Evolutionary conservation across 1,284 basidiomycete species (phyloP), one percentile per base, ranked within the genome.

Genomic region (Pascua sp.): DNA sequence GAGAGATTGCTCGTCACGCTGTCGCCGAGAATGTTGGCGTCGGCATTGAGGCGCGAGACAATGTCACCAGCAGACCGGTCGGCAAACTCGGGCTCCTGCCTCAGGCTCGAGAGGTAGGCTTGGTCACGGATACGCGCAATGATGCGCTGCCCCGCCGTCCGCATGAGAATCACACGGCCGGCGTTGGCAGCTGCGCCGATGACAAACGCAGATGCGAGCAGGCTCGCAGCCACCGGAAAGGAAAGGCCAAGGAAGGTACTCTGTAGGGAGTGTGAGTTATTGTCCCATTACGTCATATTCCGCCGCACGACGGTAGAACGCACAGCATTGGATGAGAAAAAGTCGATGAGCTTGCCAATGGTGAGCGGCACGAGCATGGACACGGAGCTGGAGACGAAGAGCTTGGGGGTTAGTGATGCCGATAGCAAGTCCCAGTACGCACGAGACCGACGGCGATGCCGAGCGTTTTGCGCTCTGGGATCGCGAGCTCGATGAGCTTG

Each of bases 21-120:
- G 78, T 98, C 95, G 43, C 96, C 96, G 43, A 98, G 90, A 61
- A 98, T 90, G 68, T 86, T 91, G 11, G 91, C 90, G 73, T 98
- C 95, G 8, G 89, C 88, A 58, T 89, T 94, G 42, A 98, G 82
- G 47, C 95, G 81, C 70, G 91, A 94, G 44, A 98, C 81, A 11
- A 97, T 89, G 72, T 98, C 96, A 12, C 95, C 96, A 57, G 94
- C 92, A 0, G 91, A 91, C 46, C 85, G 85, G 76, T 97, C 93
- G 4, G 95, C 90, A 70, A 86, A 94, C 72, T 94, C 90, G 37
- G 95, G 88, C 72, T 96, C 94, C 77, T 97, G 94, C 47, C 82
- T 81, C 15, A 97, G 80, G 1, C 91, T 85, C 13, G 88, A 89
- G 13, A 82, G 80, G 71, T 93, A 98, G 8, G 89, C 90, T 44